These are phyloP conservation scores for Endotrypanum monterogeii DNA, from an alignment of 208 protist species.

Conservation along the genomic window DNA sequence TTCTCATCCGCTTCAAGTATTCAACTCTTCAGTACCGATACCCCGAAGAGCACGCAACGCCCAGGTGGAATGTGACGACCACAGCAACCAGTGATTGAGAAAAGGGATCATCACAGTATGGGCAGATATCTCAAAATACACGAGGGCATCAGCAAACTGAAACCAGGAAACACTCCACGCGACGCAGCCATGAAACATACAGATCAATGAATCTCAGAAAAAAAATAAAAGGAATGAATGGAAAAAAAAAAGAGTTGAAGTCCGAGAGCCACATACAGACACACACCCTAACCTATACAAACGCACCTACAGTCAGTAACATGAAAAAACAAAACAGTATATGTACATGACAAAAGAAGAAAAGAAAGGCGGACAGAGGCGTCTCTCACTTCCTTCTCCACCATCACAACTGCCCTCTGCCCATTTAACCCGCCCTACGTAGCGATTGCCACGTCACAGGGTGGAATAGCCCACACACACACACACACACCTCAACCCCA, in stretches of 20 bases:
- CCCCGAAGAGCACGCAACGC: background rate
- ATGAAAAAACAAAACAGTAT: conserved; percentile 1
- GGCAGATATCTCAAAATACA: background rate
- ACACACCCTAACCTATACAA: background rate
- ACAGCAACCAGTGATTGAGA: background rate
- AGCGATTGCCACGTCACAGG: background rate
- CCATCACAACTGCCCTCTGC: background rate
- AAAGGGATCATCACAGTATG: background rate
- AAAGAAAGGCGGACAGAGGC: background rate
- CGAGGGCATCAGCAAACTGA: background rate
- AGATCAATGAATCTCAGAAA: conserved; percentile 11
- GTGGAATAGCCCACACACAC: background rate
- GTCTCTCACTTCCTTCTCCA: background rate
- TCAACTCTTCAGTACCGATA: background rate
- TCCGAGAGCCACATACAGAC: background rate
- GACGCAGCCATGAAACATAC: background rate
- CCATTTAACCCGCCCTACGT: background rate
- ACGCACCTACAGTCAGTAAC: background rate
- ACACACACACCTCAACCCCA: no score
- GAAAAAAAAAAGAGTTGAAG: background rate
- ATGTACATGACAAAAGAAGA: conserved; percentile 5
- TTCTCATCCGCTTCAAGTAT: background rate
- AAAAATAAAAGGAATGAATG: background rate
- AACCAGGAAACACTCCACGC: background rate
- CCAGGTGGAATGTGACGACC: background rate